Percentiles rank a stretch among this genome's conserved stretches.
Conservation (phyloP, 306 rosid genomes). For the Styphnolobium japonicum region DNA sequence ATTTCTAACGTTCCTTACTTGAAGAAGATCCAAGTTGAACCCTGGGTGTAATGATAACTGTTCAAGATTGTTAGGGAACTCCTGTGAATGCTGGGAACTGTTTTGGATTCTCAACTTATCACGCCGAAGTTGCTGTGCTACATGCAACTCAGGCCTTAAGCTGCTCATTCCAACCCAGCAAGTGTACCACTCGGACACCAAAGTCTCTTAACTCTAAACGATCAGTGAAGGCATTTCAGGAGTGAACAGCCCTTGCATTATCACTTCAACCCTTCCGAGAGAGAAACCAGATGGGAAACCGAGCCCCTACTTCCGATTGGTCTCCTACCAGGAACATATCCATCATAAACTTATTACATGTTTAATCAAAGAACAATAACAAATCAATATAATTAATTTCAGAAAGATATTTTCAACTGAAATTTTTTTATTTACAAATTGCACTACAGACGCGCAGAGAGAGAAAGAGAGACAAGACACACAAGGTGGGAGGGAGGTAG, state of each 20-base stretch:
- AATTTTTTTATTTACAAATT: neutral
- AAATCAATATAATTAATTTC: neutral
- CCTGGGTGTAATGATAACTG: constrained; percentile 29
- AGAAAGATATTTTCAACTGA: neutral
- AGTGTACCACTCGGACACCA: neutral
- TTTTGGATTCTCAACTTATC: constrained; percentile 69
- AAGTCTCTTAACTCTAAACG: no score
- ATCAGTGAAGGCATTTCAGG: no score
- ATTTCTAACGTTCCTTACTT: constrained; percentile 55
- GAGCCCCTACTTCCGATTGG: neutral
- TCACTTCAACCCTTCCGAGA: no score
- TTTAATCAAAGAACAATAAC: neutral
- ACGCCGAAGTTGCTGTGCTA: constrained; percentile 88
- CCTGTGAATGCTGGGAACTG: constrained; percentile 30
- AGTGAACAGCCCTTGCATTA: no score
- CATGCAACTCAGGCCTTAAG: constrained; percentile 67
- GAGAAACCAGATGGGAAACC: neutral
- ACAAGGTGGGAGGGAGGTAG: neutral
- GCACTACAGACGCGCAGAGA: neutral
- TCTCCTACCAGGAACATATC: neutral
- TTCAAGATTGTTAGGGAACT: constrained; percentile 33
- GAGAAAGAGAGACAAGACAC: neutral
- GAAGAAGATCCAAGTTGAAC: constrained; percentile 46
- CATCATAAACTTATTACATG: neutral
- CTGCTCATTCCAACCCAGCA: constrained; percentile 54